These are phyloP conservation scores for Phylloporus arenicola DNA, from an alignment of 768 basidiomycete genomes.

Conservation along the genomic window DNA sequence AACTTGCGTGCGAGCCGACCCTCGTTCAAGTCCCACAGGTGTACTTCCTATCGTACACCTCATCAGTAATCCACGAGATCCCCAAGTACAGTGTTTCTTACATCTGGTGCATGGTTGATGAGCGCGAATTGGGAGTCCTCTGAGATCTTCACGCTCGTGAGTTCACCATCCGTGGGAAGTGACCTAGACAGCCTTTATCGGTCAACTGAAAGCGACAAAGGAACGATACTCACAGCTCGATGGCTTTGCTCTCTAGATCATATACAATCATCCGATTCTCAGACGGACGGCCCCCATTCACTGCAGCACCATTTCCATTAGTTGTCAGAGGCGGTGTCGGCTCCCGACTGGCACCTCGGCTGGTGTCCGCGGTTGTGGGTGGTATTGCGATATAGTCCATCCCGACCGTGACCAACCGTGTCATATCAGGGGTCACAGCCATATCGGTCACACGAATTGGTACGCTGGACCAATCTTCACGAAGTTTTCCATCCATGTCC, in stretches of 20 bases:
- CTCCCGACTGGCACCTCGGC: conserved; percentile 34
- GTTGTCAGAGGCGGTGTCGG: conserved; percentile 27
- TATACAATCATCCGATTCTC: conserved; percentile 73
- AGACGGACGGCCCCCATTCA: conserved; percentile 34
- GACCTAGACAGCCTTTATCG: conserved; percentile 39
- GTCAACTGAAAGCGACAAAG: conserved; percentile 7
- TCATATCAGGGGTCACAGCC: conserved; percentile 79
- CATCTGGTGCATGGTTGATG: conserved; percentile 83
- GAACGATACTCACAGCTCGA: conserved; percentile 55
- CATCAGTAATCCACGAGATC: conserved; percentile 5
- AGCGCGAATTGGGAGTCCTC: conserved; percentile 82
- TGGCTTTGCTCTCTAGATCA: conserved; percentile 62
- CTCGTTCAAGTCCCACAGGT: conserved; percentile 75
- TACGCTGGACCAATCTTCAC: conserved; percentile 61
- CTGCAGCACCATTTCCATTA: conserved; percentile 30
- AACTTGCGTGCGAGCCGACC: conserved; percentile 73
- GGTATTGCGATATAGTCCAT: conserved; percentile 42
- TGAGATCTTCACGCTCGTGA: conserved; percentile 85
- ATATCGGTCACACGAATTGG: conserved; percentile 84
- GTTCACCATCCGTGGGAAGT: conserved; percentile 65
- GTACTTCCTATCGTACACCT: conserved; percentile 63
- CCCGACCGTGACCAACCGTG: conserved; percentile 80
- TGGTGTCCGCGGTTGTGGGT: conserved; percentile 9
- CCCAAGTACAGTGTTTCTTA: conserved; percentile 35
- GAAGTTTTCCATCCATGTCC: conserved; percentile 70